phyloP scores from a whole-genome alignment of 2,329 filamentous ascomycete genomes.

The Thelonectria olida region DNA sequence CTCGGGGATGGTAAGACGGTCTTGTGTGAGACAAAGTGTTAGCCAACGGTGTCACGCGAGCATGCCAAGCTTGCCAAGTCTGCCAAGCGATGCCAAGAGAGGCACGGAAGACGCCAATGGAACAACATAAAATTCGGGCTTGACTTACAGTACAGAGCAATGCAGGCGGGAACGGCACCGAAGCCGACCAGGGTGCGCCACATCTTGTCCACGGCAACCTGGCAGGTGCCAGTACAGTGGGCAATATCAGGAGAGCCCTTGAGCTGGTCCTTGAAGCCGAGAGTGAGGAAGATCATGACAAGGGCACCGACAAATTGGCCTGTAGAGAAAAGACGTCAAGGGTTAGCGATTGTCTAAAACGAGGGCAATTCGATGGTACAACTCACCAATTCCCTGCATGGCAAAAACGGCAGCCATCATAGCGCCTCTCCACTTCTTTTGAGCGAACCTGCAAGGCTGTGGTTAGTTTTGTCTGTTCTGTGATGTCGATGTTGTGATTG shows the following conservation, averaged over 20 bases:
- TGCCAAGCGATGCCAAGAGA: slow-evolving; percentile 17
- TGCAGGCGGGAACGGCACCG: slow-evolving; percentile 80
- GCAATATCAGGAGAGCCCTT: slow-evolving; percentile 58
- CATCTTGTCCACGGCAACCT: slow-evolving; percentile 78
- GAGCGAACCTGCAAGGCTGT: slow-evolving; percentile 64
- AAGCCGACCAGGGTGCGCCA: slow-evolving; percentile 85
- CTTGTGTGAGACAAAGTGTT: slow-evolving; percentile 28
- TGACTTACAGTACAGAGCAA: slow-evolving; percentile 77
- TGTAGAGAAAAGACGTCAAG: slow-evolving; percentile 91
- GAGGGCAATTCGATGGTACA: no score
- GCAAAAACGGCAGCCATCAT: slow-evolving; percentile 91
- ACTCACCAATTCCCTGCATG: slow-evolving; percentile 68
- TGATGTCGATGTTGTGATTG: no score
- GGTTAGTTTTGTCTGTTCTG: not conserved
- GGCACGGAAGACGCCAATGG: no score
- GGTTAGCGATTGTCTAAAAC: no score
- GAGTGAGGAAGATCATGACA: slow-evolving; percentile 77
- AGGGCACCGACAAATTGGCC: slow-evolving; percentile 79
- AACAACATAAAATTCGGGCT: not conserved
- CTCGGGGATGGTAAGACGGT: slow-evolving; percentile 83
- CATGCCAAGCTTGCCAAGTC: slow-evolving; percentile 1
- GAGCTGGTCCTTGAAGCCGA: slow-evolving; percentile 75
- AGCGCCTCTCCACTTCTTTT: slow-evolving; percentile 84
- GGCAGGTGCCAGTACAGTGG: slow-evolving; percentile 59
- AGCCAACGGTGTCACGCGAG: not conserved